Conservation (phyloP, 495 filamentous ascomycete genomes). For the Xylaria intraflava region DNA sequence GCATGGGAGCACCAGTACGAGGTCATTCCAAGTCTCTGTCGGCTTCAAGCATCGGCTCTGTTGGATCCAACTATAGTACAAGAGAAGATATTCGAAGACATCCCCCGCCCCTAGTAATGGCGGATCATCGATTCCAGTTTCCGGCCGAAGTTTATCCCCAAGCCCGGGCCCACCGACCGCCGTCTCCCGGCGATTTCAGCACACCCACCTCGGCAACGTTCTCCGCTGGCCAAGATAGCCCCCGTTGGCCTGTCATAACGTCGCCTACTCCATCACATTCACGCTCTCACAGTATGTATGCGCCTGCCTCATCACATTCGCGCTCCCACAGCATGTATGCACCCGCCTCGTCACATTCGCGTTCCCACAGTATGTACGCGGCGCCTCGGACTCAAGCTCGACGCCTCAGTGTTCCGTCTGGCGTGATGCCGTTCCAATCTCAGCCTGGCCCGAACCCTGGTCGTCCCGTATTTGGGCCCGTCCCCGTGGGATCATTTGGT, state of each 20-base stretch:
- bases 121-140: conserved; percentile 55
- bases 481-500: conserved; percentile 45
- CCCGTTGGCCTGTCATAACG: conserved; percentile 57
- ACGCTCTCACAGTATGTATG: conserved; percentile 53
- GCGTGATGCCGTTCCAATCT: conserved; percentile 65
- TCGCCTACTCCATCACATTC: conserved; percentile 64
- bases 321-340: no score
- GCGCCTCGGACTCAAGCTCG: conserved; percentile 61
- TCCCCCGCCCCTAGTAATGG: conserved; percentile 80
- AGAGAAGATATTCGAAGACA: conserved; percentile 58
- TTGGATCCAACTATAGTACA: conserved; percentile 60
- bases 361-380: conserved; percentile 58
- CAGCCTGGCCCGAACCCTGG: conserved; percentile 51
- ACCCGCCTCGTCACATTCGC: no score
- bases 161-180: conserved; percentile 45
- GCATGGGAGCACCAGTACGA: conserved; percentile 53
- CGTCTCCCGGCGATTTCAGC: conserved; percentile 65
- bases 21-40: conserved; percentile 81
- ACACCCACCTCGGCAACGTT: conserved; percentile 70
- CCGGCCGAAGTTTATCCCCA: conserved; percentile 44
- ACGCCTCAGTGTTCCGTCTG: conserved; percentile 74
- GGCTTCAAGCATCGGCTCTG: conserved; percentile 75
- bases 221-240: conserved; percentile 65
- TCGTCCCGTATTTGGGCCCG: conserved; percentile 52
- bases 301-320: no score